These are phyloP conservation scores for Candida palmyrensis DNA, from an alignment of 805 yeast species.

Conservation along the genomic window DNA sequence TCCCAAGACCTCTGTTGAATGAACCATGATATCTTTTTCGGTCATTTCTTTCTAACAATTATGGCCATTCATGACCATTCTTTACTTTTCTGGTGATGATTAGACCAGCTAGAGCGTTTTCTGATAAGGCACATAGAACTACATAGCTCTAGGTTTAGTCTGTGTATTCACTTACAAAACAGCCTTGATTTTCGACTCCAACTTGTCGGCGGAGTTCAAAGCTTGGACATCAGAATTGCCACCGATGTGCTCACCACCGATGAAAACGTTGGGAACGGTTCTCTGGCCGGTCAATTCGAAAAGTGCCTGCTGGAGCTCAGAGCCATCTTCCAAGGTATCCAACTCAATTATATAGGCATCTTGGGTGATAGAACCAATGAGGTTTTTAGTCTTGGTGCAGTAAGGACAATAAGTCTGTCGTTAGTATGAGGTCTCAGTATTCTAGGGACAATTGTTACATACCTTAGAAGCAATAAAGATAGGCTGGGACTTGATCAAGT, in stretches of 20 bases:
- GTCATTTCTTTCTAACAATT: background rate
- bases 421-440: conserved; percentile 19
- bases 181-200: conserved; percentile 41
- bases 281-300: conserved; percentile 77
- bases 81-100: too few relatives aligned
- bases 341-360: conserved; percentile 54
- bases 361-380: conserved; percentile 33
- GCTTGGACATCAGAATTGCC: conserved; percentile 88
- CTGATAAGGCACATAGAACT: background rate
- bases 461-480: conserved; percentile 80
- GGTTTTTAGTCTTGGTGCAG: conserved; percentile 38
- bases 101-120: too few relatives aligned
- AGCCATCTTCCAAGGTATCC: conserved; percentile 62
- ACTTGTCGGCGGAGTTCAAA: conserved; percentile 56
- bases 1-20: too few relatives aligned
- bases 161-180: conserved; percentile 32
- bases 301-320: conserved; percentile 76
- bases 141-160: background rate
- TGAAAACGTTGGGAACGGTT: conserved; percentile 91
- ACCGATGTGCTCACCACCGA: conserved; percentile 89
- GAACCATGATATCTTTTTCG: too few relatives aligned
- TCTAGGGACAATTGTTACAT: conserved; percentile 39
- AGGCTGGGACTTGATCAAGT: conserved; percentile 57
- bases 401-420: conserved; percentile 44
- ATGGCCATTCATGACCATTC: too few relatives aligned